A percentile compares a stretch with the other conserved stretches of the same genome.
Conservation (phyloP, 176 grass and related monocot species). For the Juncus effusus region DNA sequence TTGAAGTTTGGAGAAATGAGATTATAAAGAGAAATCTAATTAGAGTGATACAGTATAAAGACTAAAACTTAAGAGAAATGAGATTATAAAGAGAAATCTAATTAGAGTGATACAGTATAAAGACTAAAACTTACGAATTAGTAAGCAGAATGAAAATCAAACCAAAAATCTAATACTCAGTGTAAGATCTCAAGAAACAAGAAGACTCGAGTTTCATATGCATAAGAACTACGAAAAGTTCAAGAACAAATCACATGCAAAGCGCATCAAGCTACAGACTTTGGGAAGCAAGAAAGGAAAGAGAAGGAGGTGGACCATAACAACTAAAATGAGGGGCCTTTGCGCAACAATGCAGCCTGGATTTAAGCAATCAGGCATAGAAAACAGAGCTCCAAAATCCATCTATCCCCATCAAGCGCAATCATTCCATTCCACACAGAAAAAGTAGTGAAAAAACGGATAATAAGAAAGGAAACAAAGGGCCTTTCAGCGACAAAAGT, state of each 20-base stretch:
- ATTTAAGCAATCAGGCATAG: conserved; percentile 19
- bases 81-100: background rate
- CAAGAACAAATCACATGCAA: conserved; percentile 30
- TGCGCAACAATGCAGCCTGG: conserved; percentile 19
- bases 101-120: no score
- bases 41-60: no score
- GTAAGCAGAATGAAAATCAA: background rate
- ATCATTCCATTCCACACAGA: conserved; percentile 11
- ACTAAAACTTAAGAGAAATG: no score
- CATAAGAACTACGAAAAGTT: background rate
- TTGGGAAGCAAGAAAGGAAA: conserved; percentile 25
- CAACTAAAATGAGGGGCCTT: conserved; percentile 27
- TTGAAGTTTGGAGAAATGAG: background rate
- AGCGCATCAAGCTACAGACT: conserved; percentile 15
- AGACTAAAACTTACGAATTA: no score
- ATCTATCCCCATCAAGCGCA: conserved; percentile 26
- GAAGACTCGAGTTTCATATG: background rate
- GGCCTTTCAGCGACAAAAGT: conserved; percentile 15
- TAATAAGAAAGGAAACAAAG: conserved; percentile 3
- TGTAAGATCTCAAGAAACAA: conserved; percentile 9
- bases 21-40: no score
- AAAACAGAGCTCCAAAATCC: conserved; percentile 15
- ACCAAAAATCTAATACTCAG: background rate
- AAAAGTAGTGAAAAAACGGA: conserved; percentile 17
- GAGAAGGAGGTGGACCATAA: conserved; percentile 14